Evolutionary conservation across 2,329 filamentous ascomycete genomes (phyloP), one percentile per base, ranked within the genome.

Genomic region (Boeremia lycopersici): DNA sequence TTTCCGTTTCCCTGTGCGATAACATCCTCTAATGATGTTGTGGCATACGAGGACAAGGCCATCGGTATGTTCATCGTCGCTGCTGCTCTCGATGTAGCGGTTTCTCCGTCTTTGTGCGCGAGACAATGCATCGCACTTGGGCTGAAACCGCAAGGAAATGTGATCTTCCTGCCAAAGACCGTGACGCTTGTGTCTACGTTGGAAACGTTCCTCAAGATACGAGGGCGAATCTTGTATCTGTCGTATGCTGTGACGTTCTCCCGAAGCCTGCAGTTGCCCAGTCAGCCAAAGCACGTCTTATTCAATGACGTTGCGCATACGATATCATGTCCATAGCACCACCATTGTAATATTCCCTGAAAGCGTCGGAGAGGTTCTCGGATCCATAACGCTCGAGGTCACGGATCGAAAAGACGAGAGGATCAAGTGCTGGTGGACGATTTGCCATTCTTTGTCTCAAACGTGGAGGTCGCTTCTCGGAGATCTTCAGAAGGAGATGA

Each of bases 71-170:
- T 77, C 1, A 86, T 75, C 25, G 83, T 80, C 4, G 81, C 79
- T 55, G 85, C 88, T 1, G 84, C 85, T 17, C 78, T 74, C 0
- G 87, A 85, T 0, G 84, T 80, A 0, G 84, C 87, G 0, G 80
- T 74, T 63, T 91, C 88, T 15, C 81, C 83, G 61, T 89, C 84
- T 0, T 78, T 69, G 61, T 91, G 86, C 65, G 88, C 86, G 25
- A 89, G 82, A 1, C 76, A 75, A 61, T 90, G 86, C 1, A 89
- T 85, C 1, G 88, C 87, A 1, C 90, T 77, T 0, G 88, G 88
- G 4, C 68, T 68, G 25, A 76, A 65, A 43, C 76, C 74, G 17
- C 77, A 66, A 6, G 76, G 76, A 39, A 77, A 57, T 0, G 63
- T 59, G 6, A 61, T 61, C 40, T 74, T 73, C 30, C 73, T 68